Evolutionary conservation across 2,329 filamentous ascomycete genomes (phyloP).

Genomic region (Colletotrichum echinochloae): DNA sequence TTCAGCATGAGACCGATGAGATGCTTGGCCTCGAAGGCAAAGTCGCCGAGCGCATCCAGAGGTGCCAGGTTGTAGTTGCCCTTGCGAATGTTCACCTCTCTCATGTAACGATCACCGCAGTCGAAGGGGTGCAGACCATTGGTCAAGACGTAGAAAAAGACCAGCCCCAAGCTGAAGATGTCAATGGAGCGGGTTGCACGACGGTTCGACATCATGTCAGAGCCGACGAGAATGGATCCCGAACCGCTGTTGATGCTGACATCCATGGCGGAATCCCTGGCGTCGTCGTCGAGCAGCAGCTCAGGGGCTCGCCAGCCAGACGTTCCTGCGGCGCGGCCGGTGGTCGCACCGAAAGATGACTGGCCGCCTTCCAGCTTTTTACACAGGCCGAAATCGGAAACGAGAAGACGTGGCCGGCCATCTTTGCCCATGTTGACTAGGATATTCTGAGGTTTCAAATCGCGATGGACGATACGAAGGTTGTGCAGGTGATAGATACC

Average conservation of each 20-base stretch:
- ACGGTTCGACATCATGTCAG: slow-evolving; percentile 72
- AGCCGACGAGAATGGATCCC: slow-evolving; percentile 66
- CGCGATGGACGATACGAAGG: slow-evolving; percentile 94
- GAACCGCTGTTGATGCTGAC: slow-evolving; percentile 71
- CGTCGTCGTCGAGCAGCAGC: slow-evolving; percentile 84
- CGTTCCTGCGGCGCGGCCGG: slow-evolving; percentile 91
- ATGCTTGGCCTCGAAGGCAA: slow-evolving; percentile 87
- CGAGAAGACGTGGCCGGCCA: slow-evolving; percentile 83
- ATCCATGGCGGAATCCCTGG: slow-evolving; percentile 63
- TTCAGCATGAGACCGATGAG: slow-evolving; percentile 84
- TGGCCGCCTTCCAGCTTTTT: slow-evolving; percentile 97
- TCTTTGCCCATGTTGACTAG: slow-evolving; percentile 81
- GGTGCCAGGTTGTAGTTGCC: slow-evolving; percentile 79
- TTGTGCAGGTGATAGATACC: slow-evolving; percentile 91
- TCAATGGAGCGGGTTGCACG: slow-evolving; percentile 96
- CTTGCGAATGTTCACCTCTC: slow-evolving; percentile 97
- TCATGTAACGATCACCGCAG: slow-evolving; percentile 92
- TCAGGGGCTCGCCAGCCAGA: slow-evolving; percentile 97
- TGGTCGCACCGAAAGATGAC: slow-evolving; percentile 94
- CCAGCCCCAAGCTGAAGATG: slow-evolving; percentile 94
- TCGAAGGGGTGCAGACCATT: slow-evolving; percentile 94
- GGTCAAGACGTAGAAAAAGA: slow-evolving; percentile 99
- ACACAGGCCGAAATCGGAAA: slow-evolving; percentile 97
- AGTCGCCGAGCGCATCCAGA: slow-evolving; percentile 82
- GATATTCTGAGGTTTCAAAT: slow-evolving; percentile 98